A percentile compares a stretch with the other conserved stretches of the same genome.
Conservation (phyloP, 148 eudicot genomes). For the Nyssa sinensis region DNA sequence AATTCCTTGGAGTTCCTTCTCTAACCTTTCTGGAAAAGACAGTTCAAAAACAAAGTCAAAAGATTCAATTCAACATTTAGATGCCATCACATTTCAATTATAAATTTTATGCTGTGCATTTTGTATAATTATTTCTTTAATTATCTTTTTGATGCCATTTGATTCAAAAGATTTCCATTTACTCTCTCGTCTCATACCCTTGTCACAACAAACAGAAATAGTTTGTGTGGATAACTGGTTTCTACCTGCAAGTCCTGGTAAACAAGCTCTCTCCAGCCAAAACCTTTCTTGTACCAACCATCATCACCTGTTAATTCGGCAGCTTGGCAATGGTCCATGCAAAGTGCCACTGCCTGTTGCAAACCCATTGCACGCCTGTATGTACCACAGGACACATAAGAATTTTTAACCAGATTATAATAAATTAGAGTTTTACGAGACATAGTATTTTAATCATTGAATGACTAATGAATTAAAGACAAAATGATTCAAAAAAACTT, state of each 20-base stretch:
- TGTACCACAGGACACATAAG: slow-evolving; percentile 1
- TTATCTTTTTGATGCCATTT: not conserved
- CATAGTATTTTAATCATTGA: no score
- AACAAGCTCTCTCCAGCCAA: slow-evolving; percentile 86
- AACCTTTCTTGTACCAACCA: slow-evolving; percentile 88
- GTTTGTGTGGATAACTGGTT: not conserved
- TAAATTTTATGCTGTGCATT: not conserved
- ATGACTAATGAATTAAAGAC: no score
- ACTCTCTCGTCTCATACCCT: not conserved
- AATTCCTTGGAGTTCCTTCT: slow-evolving; percentile 63
- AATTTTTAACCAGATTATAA: no score
- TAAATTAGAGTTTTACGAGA: no score
- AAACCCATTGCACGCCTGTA: slow-evolving; percentile 83
- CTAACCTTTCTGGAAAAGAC: slow-evolving; percentile 65
- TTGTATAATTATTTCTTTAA: not conserved
- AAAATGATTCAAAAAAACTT: no score
- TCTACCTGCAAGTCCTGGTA: slow-evolving; percentile 83
- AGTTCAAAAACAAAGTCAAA: not conserved
- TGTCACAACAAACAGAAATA: not conserved
- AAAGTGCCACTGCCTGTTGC: slow-evolving; percentile 82
- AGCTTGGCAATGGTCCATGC: slow-evolving; percentile 87
- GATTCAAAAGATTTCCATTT: not conserved
- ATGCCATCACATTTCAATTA: not conserved
- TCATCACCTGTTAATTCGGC: slow-evolving; percentile 65
- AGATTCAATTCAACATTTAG: slow-evolving; percentile 9